Evolutionary conservation across 1,284 basidiomycete species (phyloP), one percentile per base, ranked within the genome.

Genomic region (Lentinula novae-zelandiae): DNA sequence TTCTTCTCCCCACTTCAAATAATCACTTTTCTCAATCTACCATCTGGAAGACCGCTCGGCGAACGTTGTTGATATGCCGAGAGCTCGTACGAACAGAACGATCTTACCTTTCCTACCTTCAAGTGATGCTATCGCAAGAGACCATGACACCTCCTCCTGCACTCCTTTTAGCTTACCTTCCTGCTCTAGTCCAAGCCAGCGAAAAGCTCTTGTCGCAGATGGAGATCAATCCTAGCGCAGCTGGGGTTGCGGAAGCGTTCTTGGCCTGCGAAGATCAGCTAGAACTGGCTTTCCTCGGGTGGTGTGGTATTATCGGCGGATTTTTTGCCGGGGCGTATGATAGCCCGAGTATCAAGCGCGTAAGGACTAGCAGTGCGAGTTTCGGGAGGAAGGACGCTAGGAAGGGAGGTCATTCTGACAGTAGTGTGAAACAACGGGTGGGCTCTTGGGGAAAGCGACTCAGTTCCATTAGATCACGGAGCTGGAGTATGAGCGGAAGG

Each of bases 51-150:
- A 64, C 64, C 17, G 70, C 71, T 52, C 68, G 70, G 56, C 66
- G 67, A 48, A 68, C 67, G 2, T 63, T 74, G n/a, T 62, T 72
- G 3, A 65, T 72, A 22, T 73, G 71, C 53, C 63, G 71, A 22
- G 73, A 75, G 60, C 62, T 75, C 17, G 68, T 73, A 31, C 68
- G 67, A 42, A 75, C 72, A 3, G 73, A 76, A 62, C 70, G 71
- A 22, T 67, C 69, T 22, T 76, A 76, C 56, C 65, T 73, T n/a
- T 49, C 67, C 22, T 71, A 69, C 13, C 63, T 76, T 27, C 66
- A 65, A 36, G 66, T 55, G 6, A 66, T 73, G 31, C 67, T 67
- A 22, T 68, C 67, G 5, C 68, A 68, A 52, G 71, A 68, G 55
- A 73, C 72, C 1, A 62, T 61, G 13, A 67, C 67, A 7, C 64